Evolutionary conservation across 768 basidiomycete genomes (phyloP), one percentile per base, ranked within the genome.

Genomic region (Goffeauzyma gilvescens): DNA sequence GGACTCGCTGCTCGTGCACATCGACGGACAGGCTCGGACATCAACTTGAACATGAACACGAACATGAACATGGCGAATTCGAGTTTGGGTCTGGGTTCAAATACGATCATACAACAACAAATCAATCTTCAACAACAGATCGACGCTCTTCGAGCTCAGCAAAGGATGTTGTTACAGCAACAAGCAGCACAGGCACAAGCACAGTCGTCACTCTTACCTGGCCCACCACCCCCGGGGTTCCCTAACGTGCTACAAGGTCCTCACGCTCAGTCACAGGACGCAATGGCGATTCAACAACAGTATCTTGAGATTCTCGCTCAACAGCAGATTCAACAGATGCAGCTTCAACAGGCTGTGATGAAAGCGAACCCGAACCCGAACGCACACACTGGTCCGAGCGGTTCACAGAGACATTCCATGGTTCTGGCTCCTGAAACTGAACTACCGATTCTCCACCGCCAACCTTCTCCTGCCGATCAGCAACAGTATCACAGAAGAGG

Each of bases 11-110:
- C 64, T 25, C 48, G 58, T 28, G 58, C 63, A 4, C 64, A 64
- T 42, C 54, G 60, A 38, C 44, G 63, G 35, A 63, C 61, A 42
- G 60, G 64, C 20, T 78, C 76, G 39, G 85, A 90, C 59, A 75
- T 87, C 46, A 62, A 52, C 7, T 49, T 57, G n/a, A n/a, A n/a
- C n/a, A n/a, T n/a, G n/a, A n/a, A n/a, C n/a, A n/a, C n/a, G n/a
- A n/a, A n/a, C 4, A 54, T 50, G n/a, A n/a, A n/a, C 44, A 87
- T 95, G 84, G 85, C 85, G 5, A 86, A 95, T 64, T 90, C 95
- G 73, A 86, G n/a, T n/a, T n/a, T n/a, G n/a, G n/a, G n/a, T n/a
- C n/a, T n/a, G n/a, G n/a, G n/a, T n/a, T n/a, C n/a, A n/a, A n/a
- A 45, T 20, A 37, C 44, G 18, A 32, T 45, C 27, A 35, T 45